phyloP scores from a whole-genome alignment of 306 rosid genomes.

The Gastrolobium villosum region DNA sequence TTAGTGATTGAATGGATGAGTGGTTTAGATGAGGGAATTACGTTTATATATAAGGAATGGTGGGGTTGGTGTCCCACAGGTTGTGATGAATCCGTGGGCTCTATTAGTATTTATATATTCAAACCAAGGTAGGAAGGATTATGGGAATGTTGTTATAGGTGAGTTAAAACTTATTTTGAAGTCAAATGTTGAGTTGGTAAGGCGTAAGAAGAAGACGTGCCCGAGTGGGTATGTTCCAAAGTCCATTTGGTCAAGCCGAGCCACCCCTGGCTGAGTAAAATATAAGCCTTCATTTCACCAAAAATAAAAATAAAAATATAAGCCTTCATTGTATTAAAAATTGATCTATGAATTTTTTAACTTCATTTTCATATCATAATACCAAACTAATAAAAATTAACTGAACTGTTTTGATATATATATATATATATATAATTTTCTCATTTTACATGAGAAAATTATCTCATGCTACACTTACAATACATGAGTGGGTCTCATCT shows the following conservation, averaged over 20 bases:
- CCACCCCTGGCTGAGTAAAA: background rate
- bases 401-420: background rate
- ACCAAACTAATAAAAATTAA: too few species aligned
- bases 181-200: constrained; percentile 47
- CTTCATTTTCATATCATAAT: too few species aligned
- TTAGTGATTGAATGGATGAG: background rate
- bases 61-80: constrained; percentile 44
- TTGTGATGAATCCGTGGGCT: constrained; percentile 53
- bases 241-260: constrained; percentile 27
- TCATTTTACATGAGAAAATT: too few species aligned
- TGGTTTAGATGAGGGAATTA: constrained; percentile 22
- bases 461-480: too few species aligned
- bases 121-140: constrained; percentile 57
- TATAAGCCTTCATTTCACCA: background rate
- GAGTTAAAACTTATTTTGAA: constrained; percentile 16
- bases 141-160: constrained; percentile 33
- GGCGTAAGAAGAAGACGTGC: background rate
- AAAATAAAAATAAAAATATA: too few species aligned
- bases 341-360: background rate
- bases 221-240: constrained; percentile 27
- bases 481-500: too few species aligned
- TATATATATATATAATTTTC: too few species aligned
- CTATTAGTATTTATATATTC: background rate
- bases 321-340: background rate
- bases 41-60: constrained; percentile 24